Evolutionary conservation across 2,329 filamentous ascomycete genomes (phyloP), one percentile per base, ranked within the genome.

Genomic region (Magnaporthales sp.): DNA sequence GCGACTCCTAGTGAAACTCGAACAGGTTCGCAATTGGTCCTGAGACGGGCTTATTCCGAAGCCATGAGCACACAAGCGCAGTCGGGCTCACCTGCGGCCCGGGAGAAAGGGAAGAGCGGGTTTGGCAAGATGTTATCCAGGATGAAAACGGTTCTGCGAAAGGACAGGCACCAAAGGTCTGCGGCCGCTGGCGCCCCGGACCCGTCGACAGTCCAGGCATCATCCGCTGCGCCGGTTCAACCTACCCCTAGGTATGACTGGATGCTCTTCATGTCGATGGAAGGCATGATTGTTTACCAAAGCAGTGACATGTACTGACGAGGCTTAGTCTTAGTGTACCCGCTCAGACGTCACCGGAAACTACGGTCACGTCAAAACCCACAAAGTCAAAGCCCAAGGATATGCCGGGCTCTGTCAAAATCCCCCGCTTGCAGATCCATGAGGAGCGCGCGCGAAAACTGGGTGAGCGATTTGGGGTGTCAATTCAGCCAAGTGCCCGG

Each of bases 361-460:
- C 24, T 26, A 26, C 54, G 8, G 54, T n/a, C 11, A 22, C 54
- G 22, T 15, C 62, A 8, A 26, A 46, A n/a, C 62, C 30, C 15
- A 19, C 19, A 1, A 69, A 66, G 24, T 64, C 69, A n/a, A 63
- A 38, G 62, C 64, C 64, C 51, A 65, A 38, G 51, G 64, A 65
- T 10, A 66, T 68, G 29, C 65, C 66, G 15, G 69, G 72, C 22
- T 70, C 72, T 7, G 72, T 71, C 32, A 74, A 76, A 72, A 74
- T 86, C 31, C 80, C 83, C 4, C 81, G 80, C 67, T 75, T 79
- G 38, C 79, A 86, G 69, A 74, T 87, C 60, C 80, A 84, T 64
- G 83, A 85, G 71, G 83, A 87, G 74, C 81, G 85, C 31, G 84
- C 83, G 56, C 83, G 82, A 75, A 83, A 81, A 71, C 77, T 87